A percentile compares a stretch with the other conserved stretches of the same genome.
These are phyloP conservation scores for Neltuma alba DNA, from an alignment of 306 rosid species.

Conservation along the genomic window DNA sequence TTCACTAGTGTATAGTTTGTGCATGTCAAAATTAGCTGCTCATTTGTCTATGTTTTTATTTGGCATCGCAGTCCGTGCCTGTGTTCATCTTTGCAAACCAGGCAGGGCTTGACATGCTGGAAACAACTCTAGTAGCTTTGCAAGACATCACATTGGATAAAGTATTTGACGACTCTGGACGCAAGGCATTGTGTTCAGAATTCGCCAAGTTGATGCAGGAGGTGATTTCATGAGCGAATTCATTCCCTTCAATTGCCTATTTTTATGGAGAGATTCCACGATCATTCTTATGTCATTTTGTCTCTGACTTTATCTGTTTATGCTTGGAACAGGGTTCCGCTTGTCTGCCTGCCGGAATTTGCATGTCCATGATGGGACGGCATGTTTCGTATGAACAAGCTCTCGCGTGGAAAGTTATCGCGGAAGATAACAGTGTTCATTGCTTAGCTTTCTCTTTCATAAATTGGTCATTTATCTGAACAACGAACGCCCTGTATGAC, in stretches of 20 bases:
- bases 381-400: conserved; percentile 89
- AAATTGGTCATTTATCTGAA: conserved; percentile 96
- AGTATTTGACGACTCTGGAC: conserved; percentile 87
- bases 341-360: conserved; percentile 83
- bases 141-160: conserved; percentile 95
- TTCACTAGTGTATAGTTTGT: background rate
- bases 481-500: conserved; percentile 20
- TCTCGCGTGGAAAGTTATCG: conserved; percentile 90
- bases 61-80: conserved; percentile 62
- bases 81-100: conserved; percentile 93
- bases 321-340: conserved; percentile 67
- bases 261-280: background rate
- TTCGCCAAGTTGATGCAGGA: conserved; percentile 91
- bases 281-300: background rate
- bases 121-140: conserved; percentile 86
- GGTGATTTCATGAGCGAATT: conserved; percentile 40
- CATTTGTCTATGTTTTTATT: background rate
- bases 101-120: conserved; percentile 97
- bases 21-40: background rate
- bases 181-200: conserved; percentile 72
- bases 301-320: background rate
- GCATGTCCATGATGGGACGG: conserved; percentile 94
- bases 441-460: conserved; percentile 91
- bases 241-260: background rate
- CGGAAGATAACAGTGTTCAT: conserved; percentile 74